Conservation (phyloP, 2,329 filamentous ascomycete genomes). For the Penicillium sclerotigenum region DNA sequence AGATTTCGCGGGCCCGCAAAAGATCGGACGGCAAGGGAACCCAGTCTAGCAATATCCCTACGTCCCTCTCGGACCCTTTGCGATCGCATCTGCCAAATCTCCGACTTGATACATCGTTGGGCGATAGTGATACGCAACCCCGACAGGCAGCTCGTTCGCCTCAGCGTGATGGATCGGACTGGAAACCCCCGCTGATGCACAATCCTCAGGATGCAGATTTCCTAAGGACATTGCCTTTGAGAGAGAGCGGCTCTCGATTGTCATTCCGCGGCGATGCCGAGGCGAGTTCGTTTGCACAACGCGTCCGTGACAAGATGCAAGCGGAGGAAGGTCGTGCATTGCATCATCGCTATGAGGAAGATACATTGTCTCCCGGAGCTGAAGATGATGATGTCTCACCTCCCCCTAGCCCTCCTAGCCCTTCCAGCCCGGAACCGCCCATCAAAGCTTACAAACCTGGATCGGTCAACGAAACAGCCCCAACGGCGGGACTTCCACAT, state of each 20-base stretch:
- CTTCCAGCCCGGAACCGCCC: conserved; percentile 15
- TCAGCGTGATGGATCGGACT: conserved; percentile 15
- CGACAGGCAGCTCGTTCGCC: conserved; percentile 10
- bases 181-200: conserved; percentile 32
- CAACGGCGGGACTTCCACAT: conserved; percentile 26
- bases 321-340: conserved; percentile 52
- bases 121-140: conserved; percentile 16
- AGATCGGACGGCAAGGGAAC: conserved; percentile 15
- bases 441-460: conserved; percentile 12
- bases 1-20: conserved; percentile 59
- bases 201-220: conserved; percentile 40
- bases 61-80: conserved; percentile 13
- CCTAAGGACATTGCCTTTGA: conserved; percentile 32
- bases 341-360: conserved; percentile 43
- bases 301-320: conserved; percentile 51
- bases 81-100: conserved; percentile 27
- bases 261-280: conserved; percentile 40
- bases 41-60: conserved; percentile 12
- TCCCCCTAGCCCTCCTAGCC: conserved; percentile 7
- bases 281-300: conserved; percentile 47
- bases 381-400: conserved; percentile 13
- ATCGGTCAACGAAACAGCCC: conserved; percentile 28
- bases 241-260: conserved; percentile 35
- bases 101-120: conserved; percentile 35
- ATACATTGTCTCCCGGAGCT: conserved; percentile 28